Percentiles rank a stretch among this genome's conserved stretches.
Evolutionary conservation across 129 eudicot genomes (phyloP).

Genomic region (Pseudognaphalium luteoalbum): DNA sequence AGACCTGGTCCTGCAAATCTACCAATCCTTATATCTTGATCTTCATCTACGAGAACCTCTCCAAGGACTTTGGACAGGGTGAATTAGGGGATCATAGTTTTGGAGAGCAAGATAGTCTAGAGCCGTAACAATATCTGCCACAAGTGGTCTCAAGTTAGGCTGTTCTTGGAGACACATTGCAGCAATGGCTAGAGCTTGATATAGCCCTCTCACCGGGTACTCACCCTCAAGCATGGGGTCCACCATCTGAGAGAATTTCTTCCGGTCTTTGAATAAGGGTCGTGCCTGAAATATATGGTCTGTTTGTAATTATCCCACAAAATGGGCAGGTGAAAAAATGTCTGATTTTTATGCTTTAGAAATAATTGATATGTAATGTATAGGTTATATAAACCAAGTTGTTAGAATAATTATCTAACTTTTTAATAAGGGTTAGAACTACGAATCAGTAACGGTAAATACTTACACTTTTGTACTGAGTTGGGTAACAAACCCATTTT

Average conservation of each 20-base stretch:
- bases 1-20: conserved; percentile 4
- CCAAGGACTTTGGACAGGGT: conserved; percentile 25
- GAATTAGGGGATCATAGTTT: conserved; percentile 53
- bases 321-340: not conserved
- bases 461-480: too few species aligned
- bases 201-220: conserved; percentile 75
- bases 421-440: too few species aligned
- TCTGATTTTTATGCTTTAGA: not conserved
- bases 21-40: conserved; percentile 21
- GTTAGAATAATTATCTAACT: too few species aligned
- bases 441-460: too few species aligned
- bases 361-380: too few species aligned
- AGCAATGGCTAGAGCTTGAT: conserved; percentile 85
- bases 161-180: conserved; percentile 92
- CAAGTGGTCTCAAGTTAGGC: conserved; percentile 66
- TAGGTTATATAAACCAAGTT: too few species aligned
- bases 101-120: conserved; percentile 67
- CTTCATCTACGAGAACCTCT: conserved; percentile 28
- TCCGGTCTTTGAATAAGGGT: conserved; percentile 83
- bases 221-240: conserved; percentile 73
- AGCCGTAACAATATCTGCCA: conserved; percentile 77
- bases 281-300: conserved; percentile 54
- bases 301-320: not conserved
- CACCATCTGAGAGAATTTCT: conserved; percentile 67
- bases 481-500: too few species aligned